Base-by-base conservation (phyloP, 495 filamentous ascomycete genomes). In the Viridothelium virens region DNA sequence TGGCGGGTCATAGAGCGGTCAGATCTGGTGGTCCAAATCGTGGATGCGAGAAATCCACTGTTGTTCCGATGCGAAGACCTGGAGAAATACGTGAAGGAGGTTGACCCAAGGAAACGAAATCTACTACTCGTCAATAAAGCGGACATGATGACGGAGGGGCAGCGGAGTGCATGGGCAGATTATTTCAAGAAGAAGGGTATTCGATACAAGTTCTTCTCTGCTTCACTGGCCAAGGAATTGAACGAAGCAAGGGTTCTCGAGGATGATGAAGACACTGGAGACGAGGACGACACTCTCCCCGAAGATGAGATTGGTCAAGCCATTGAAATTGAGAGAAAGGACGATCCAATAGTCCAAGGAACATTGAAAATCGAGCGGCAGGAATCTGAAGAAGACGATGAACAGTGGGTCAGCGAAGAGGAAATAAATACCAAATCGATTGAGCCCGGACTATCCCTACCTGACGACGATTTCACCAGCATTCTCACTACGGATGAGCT, bases 1-100 rank as follows among this genome's bases (percentile, higher is more conserved):
- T 99, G 95, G 95, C 85, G 95, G 78, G 95, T 99, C 61, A 96
- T 99, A 71, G 95, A 99, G 80, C 84, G 95, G 34, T 96, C 91
- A 9, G 94, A 99, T 76, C 78, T 99, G 34, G 85, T 99, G 2
- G 94, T 97, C 59, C 95, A 99, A 81, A 99, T 99, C 79, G 95
- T 97, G 68, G 95, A 99, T 80, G 95, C 95, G 4, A 81, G 95
- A 68, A 96, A 97, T 77, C 95, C 95, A 4, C 80, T 97, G 11
- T 83, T 96, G 70, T 99, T 97, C 78, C 85, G 95, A 16, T 96
- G 87, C 11, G 93, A 96, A 73, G 95, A 97, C 79, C 76, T 99
- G 62, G 95, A 97, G 73, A 82, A 77, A 64, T 99, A 99, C 70
- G 94, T 97, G 61, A 91, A 94, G 79, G 91, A 96, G 75, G 89